A percentile compares a stretch with the other conserved stretches of the same genome.
Conservation (phyloP, 805 yeast species). For the Schizosaccharomyces pombe region DNA sequence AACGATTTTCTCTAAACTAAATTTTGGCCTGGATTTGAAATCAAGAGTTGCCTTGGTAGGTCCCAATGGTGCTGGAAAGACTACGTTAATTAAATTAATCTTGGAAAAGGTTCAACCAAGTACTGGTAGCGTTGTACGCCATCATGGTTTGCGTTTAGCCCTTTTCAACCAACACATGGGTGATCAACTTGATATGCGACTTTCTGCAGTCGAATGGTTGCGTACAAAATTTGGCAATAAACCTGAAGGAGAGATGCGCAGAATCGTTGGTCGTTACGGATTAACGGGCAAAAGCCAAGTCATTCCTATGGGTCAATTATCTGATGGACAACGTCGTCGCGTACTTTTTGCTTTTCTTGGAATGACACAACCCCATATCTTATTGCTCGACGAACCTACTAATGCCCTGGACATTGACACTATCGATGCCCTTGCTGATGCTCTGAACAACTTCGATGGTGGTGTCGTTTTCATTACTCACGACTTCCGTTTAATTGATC, state of each 20-base stretch:
- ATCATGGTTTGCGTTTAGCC: slow-evolving; percentile 92
- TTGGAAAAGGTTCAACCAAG: slow-evolving; percentile 16
- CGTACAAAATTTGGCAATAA: slow-evolving; percentile 60
- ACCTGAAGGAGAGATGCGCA: slow-evolving; percentile 7
- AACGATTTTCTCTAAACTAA: slow-evolving; percentile 67
- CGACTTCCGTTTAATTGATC: slow-evolving; percentile 93
- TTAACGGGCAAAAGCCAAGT: slow-evolving; percentile 98
- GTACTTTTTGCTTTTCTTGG: slow-evolving; percentile 94
- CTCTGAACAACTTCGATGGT: slow-evolving; percentile 83
- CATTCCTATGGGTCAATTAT: slow-evolving; percentile 91
- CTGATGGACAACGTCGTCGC: slow-evolving; percentile 98
- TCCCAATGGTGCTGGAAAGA: slow-evolving; percentile 20
- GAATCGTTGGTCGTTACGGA: slow-evolving; percentile 82
- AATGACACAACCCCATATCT: slow-evolving; percentile 79
- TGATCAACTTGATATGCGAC: slow-evolving; percentile 88
- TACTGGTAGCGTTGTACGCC: slow-evolving; percentile 30
- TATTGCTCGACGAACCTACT: slow-evolving; percentile 95
- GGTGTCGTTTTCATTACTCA: slow-evolving; percentile 97
- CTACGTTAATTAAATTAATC: slow-evolving; percentile 17
- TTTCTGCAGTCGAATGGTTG: slow-evolving; percentile 87
- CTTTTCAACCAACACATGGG: slow-evolving; percentile 98
- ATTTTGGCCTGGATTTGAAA: slow-evolving; percentile 98
- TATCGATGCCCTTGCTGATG: slow-evolving; percentile 91
- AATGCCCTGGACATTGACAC: slow-evolving; percentile 97
- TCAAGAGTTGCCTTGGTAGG: slow-evolving; percentile 38